Percentiles rank a stretch among this genome's conserved stretches.
phyloP scores from a whole-genome alignment of 1,284 basidiomycete species.

The Ganoderma meredithae region DNA sequence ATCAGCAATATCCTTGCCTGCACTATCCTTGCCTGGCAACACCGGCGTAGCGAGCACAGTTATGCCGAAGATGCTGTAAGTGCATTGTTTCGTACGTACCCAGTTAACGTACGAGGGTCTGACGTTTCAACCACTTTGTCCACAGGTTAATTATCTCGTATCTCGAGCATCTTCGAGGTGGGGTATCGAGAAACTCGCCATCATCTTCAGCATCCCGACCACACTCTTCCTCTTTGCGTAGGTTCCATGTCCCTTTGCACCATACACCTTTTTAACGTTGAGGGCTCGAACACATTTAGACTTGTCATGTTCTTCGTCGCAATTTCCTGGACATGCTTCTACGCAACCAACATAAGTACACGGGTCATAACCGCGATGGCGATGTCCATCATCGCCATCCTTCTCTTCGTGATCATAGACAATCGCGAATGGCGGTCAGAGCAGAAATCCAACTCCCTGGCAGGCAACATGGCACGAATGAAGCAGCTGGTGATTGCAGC shows the following conservation, averaged over 20 bases:
- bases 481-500: slow-evolving; percentile 6
- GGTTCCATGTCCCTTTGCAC: neutral
- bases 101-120: neutral
- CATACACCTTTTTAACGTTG: neutral
- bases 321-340: slow-evolving; percentile 31
- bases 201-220: slow-evolving; percentile 38
- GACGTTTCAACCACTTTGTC: neutral
- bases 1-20: slow-evolving; percentile 38
- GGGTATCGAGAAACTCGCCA: slow-evolving; percentile 34
- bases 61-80: slow-evolving; percentile 31
- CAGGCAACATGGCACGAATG: slow-evolving; percentile 6
- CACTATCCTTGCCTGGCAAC: slow-evolving; percentile 36
- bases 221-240: slow-evolving; percentile 42
- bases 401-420: slow-evolving; percentile 4
- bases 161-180: slow-evolving; percentile 16
- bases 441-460: neutral
- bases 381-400: neutral
- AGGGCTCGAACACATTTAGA: neutral
- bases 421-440: slow-evolving; percentile 9
- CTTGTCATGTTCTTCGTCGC: slow-evolving; percentile 23
- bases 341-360: slow-evolving; percentile 1
- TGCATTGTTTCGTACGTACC: neutral
- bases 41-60: slow-evolving; percentile 22
- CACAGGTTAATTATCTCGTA: slow-evolving; percentile 30
- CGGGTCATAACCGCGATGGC: slow-evolving; percentile 12